Evolutionary conservation across 2,329 filamentous ascomycete genomes (phyloP).

Genomic region (Apiospora sp.): DNA sequence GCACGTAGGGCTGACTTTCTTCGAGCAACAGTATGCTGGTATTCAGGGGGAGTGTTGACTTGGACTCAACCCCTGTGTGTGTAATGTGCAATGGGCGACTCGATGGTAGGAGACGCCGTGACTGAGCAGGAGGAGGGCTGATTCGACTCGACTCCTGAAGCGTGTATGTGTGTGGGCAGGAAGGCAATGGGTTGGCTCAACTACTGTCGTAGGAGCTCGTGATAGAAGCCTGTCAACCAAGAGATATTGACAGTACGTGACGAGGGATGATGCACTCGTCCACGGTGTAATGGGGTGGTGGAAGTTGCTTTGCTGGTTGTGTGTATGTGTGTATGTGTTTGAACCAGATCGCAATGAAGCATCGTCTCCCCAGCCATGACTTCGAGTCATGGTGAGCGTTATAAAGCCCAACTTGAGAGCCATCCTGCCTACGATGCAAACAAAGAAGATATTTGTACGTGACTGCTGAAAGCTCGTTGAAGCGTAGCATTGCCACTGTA

Average conservation of each 20-base stretch:
- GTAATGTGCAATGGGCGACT: neutral
- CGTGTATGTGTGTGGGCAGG: neutral
- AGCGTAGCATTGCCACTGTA: neutral
- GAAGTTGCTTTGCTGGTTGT: neutral
- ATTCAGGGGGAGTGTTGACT: neutral
- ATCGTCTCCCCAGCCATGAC: neutral
- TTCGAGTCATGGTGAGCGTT: neutral
- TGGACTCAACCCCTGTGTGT: neutral
- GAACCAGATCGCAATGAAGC: neutral
- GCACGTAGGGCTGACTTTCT: neutral
- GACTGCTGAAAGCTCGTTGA: neutral
- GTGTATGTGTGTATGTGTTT: neutral
- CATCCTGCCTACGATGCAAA: slow-evolving; percentile 4
- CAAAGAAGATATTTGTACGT: neutral
- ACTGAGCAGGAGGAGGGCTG: neutral
- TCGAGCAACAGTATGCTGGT: neutral
- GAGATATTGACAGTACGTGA: neutral
- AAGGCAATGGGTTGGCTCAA: neutral
- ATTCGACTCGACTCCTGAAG: neutral
- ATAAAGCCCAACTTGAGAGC: neutral
- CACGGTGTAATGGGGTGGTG: neutral
- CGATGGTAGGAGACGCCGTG: neutral
- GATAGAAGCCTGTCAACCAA: neutral
- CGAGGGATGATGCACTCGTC: neutral
- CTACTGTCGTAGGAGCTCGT: neutral